phyloP scores from a whole-genome alignment of 768 basidiomycete genomes.

The Boletus rubescentipes region DNA sequence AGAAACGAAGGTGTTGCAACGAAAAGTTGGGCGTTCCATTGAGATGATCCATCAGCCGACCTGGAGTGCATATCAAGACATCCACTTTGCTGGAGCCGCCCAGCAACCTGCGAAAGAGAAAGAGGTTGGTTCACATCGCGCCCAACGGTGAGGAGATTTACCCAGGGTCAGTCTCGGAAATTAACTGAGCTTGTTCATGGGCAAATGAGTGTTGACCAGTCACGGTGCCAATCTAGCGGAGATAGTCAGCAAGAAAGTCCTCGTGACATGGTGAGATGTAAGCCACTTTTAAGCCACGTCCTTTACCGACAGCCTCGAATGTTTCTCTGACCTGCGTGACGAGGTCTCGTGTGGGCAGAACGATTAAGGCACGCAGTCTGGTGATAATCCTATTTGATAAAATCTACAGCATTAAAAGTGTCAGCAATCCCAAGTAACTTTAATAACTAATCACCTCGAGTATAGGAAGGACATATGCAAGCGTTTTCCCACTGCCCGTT shows the following conservation, averaged over 20 bases:
- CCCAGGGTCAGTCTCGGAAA: slow-evolving; percentile 57
- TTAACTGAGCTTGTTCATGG: slow-evolving; percentile 83
- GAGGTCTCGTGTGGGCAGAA: slow-evolving; percentile 92
- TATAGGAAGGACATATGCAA: slow-evolving; percentile 94
- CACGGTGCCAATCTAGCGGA: slow-evolving; percentile 63
- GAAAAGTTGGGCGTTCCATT: slow-evolving; percentile 87
- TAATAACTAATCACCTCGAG: slow-evolving; percentile 61
- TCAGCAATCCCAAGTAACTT: neutral
- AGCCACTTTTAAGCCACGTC: slow-evolving; percentile 79
- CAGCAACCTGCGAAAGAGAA: slow-evolving; percentile 46
- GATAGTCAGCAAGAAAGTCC: neutral
- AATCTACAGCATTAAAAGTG: slow-evolving; percentile 41
- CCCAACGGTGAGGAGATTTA: slow-evolving; percentile 31
- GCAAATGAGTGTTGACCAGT: slow-evolving; percentile 94
- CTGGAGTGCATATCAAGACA: slow-evolving; percentile 93
- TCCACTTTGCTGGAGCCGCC: slow-evolving; percentile 93
- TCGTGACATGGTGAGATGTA: neutral
- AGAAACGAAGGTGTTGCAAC: slow-evolving; percentile 90
- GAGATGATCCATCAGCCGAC: slow-evolving; percentile 91
- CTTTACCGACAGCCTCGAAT: slow-evolving; percentile 80
- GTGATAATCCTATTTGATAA: slow-evolving; percentile 75
- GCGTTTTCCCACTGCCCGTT: slow-evolving; percentile 96
- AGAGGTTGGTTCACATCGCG: neutral
- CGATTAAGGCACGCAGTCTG: slow-evolving; percentile 81
- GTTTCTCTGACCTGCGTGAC: slow-evolving; percentile 92